Base-by-base conservation (phyloP, 2,329 filamentous ascomycete genomes). In the Trichoderma citrinoviride region DNA sequence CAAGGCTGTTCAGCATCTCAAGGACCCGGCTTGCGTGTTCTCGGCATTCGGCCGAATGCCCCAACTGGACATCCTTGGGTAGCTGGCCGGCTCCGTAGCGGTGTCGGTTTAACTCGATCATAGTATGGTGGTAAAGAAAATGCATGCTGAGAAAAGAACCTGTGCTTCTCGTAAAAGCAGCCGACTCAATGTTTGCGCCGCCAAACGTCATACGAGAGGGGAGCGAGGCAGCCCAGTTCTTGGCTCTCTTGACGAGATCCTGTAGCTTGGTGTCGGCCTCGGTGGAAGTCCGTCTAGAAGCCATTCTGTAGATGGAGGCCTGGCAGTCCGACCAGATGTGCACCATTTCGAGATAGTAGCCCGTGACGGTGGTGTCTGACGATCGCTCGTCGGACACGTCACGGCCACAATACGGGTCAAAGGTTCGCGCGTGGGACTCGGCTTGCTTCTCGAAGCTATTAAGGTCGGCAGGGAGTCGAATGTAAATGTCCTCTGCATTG, bases 71-170 rank as follows among this genome's bases (percentile, higher is more conserved):
- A 2, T 80, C 77, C 0, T 75, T 68, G 3, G 77, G 76, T 3
- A 85, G 73, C 40, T 75, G 76, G 12, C 65, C 68, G 6, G 69
- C 71, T 14, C 78, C 76, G 10, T 80, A 79, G 14, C 82, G 81
- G 70, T 89, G 84, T 44, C 90, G 83, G 69, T 89, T 88, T 33
- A 91, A 78, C 68, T 87, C 87, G 75, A 90, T 83, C 70, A 86
- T 76, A 0, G 86, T 82, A 53, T 85, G 82, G 72, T 89, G 83
- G 72, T 89, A 89, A n/a, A 90, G 77, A 29, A 89, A 78, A 73
- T 91, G 88, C 74, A 90, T 83, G 1, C 83, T 84, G 62, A 90
- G 76, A 71, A 88, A 88, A 0, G 82, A 81, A 5, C 86, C 86
- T 1, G 83, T 78, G 68, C 83, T 76, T 17, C 77, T 85, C 27